phyloP scores from a whole-genome alignment of 192 early-diverging fungal genomes.

The Hyaloraphidium curvatum region DNA sequence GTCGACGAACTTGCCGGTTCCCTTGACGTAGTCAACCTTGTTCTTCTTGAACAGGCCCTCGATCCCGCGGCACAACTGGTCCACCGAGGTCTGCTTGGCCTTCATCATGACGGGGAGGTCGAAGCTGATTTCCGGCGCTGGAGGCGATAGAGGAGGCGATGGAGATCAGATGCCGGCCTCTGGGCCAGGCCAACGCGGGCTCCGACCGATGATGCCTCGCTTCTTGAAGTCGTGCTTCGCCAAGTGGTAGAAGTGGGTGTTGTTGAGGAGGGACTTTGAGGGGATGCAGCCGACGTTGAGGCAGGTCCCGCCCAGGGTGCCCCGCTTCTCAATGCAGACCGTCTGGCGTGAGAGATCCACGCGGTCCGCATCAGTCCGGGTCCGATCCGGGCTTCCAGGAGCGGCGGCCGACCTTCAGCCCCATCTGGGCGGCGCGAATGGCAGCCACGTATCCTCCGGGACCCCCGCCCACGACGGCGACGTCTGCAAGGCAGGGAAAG shows the following conservation, averaged over 20 bases:
- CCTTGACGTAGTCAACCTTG: slow-evolving; percentile 81
- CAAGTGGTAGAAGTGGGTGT: slow-evolving; percentile 92
- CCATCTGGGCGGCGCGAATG: slow-evolving; percentile 95
- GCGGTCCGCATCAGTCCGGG: not conserved
- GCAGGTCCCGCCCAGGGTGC: slow-evolving; percentile 90
- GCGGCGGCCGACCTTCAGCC: slow-evolving; percentile 64
- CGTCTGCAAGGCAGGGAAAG: too few relatives aligned
- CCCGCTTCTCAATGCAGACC: slow-evolving; percentile 91
- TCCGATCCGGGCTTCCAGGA: not conserved
- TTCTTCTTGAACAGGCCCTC: slow-evolving; percentile 96
- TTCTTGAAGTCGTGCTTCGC: slow-evolving; percentile 77
- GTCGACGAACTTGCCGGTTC: slow-evolving; percentile 59
- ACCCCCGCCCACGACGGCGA: slow-evolving; percentile 82
- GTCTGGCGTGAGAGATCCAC: slow-evolving; percentile 35
- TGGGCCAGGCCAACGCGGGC: not conserved
- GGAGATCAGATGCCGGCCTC: not conserved
- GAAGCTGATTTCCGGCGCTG: slow-evolving; percentile 57
- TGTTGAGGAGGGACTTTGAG: slow-evolving; percentile 95
- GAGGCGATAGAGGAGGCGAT: not conserved
- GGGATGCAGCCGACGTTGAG: slow-evolving; percentile 99
- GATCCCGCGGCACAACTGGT: slow-evolving; percentile 73
- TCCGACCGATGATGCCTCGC: slow-evolving; percentile 77
- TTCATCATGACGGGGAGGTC: slow-evolving; percentile 80
- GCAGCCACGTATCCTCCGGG: slow-evolving; percentile 98
- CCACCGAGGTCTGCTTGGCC: slow-evolving; percentile 76